These are phyloP conservation scores for Lachnellula arida DNA, from an alignment of 2,329 filamentous ascomycete genomes.

Conservation along the genomic window DNA sequence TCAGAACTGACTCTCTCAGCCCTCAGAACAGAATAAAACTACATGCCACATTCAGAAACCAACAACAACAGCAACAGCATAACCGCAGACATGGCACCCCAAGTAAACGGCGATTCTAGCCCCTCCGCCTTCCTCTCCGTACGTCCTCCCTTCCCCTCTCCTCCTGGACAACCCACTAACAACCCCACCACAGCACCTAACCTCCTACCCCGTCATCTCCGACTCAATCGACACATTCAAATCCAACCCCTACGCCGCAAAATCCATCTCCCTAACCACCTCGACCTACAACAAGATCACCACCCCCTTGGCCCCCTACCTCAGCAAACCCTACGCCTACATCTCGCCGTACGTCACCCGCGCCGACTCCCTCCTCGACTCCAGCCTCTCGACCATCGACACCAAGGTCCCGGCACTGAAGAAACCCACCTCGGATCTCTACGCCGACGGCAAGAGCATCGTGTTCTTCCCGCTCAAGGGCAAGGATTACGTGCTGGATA, in stretches of 20 bases:
- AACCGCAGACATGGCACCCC: slow-evolving; percentile 32
- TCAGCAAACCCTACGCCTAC: slow-evolving; percentile 75
- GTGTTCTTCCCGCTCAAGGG: slow-evolving; percentile 59
- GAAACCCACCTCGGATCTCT: slow-evolving; percentile 69
- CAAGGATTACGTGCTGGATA: slow-evolving; percentile 54
- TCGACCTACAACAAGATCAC: slow-evolving; percentile 45
- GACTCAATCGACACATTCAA: slow-evolving; percentile 77
- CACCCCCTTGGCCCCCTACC: slow-evolving; percentile 72
- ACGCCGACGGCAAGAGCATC: slow-evolving; percentile 56
- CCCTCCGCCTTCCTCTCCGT: slow-evolving; percentile 49
- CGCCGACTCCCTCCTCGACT: slow-evolving; percentile 72
- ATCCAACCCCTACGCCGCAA: slow-evolving; percentile 76
- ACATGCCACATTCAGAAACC: slow-evolving; percentile 20
- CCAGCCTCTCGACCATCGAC: slow-evolving; percentile 66
- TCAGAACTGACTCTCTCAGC: not conserved
- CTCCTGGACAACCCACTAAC: not conserved
- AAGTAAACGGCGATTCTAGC: slow-evolving; percentile 48
- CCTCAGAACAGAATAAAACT: not conserved
- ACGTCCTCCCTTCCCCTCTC: slow-evolving; percentile 18
- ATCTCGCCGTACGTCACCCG: slow-evolving; percentile 79
- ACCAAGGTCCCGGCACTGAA: slow-evolving; percentile 67
- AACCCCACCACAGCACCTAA: slow-evolving; percentile 19
- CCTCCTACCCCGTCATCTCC: slow-evolving; percentile 76
- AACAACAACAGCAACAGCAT: slow-evolving; percentile 4
- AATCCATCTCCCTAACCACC: slow-evolving; percentile 53